Evolutionary conservation across 2,329 filamentous ascomycete genomes (phyloP).

Genomic region (Sporothrix sp.): DNA sequence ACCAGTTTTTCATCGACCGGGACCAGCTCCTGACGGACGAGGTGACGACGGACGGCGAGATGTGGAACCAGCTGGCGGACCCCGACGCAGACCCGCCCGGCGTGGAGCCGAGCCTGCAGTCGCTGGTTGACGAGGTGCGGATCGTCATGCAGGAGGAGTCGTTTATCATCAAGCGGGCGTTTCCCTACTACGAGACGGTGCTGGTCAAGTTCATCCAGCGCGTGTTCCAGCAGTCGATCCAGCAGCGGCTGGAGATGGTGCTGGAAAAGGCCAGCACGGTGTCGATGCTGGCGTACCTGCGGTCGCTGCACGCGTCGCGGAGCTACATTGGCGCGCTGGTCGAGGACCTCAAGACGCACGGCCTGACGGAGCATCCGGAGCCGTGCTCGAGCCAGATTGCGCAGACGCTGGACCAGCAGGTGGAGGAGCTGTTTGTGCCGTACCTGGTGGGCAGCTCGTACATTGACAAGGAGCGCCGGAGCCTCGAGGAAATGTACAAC

Average conservation of each 20-base stretch:
- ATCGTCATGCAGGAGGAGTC: conserved; percentile 96
- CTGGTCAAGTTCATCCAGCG: conserved; percentile 87
- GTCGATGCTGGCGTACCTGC: conserved; percentile 82
- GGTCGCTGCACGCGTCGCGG: conserved; percentile 81
- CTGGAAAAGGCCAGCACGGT: conserved; percentile 88
- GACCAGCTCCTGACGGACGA: conserved; percentile 88
- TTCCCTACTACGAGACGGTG: conserved; percentile 93
- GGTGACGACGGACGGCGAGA: conserved; percentile 61
- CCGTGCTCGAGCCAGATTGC: conserved; percentile 79
- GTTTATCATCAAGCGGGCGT: conserved; percentile 90
- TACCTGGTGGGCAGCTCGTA: conserved; percentile 61
- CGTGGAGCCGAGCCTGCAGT: conserved; percentile 86
- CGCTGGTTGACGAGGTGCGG: conserved; percentile 85
- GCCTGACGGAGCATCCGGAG: conserved; percentile 90
- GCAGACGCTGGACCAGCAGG: conserved; percentile 60
- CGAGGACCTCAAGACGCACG: conserved; percentile 89
- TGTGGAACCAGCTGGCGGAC: conserved; percentile 87
- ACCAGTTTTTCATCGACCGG: conserved; percentile 97
- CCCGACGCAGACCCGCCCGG: conserved; percentile 86
- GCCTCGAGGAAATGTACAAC: conserved; percentile 72
- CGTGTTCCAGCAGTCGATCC: conserved; percentile 95
- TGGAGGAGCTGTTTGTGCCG: conserved; percentile 68
- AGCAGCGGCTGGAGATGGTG: conserved; percentile 91
- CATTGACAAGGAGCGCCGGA: conserved; percentile 59
- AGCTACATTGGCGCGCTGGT: conserved; percentile 80